These are phyloP conservation scores for Helotiales sp. DNA, from an alignment of 2,329 filamentous ascomycete species.

Conservation along the genomic window DNA sequence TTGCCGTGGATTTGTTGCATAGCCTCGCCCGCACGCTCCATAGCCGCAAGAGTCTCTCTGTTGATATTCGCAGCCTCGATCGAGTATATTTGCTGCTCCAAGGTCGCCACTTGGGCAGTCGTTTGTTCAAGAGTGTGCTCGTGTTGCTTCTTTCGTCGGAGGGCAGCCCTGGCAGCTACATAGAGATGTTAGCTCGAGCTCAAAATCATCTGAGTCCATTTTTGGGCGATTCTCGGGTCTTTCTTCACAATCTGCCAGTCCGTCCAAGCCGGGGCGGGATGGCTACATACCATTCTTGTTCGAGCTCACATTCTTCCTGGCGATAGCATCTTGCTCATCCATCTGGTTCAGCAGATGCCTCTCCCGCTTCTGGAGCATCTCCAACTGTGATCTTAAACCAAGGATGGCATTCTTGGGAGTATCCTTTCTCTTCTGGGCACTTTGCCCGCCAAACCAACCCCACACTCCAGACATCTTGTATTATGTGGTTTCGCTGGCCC, in stretches of 20 bases:
- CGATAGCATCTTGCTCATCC: constrained; percentile 86
- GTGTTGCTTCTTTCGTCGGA: constrained; percentile 92
- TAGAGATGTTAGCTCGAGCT: constrained; percentile 21
- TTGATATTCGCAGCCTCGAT: constrained; percentile 99
- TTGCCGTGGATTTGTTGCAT: constrained; percentile 94
- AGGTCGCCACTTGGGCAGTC: constrained; percentile 82
- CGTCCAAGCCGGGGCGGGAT: neutral
- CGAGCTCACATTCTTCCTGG: constrained; percentile 82
- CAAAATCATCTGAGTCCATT: neutral
- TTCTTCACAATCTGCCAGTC: neutral
- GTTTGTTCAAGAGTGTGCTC: constrained; percentile 94
- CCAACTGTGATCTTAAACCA: constrained; percentile 82
- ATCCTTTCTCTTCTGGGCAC: constrained; percentile 86
- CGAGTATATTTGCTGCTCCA: constrained; percentile 94
- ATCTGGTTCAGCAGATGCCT: constrained; percentile 90
- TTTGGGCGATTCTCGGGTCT: neutral
- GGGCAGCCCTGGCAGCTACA: constrained; percentile 84
- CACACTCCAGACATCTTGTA: constrained; percentile 69
- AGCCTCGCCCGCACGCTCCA: constrained; percentile 87
- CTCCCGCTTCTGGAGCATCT: constrained; percentile 98
- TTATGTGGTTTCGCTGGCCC: constrained; percentile 21
- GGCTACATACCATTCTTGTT: constrained; percentile 84
- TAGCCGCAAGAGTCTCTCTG: constrained; percentile 90
- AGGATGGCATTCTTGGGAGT: constrained; percentile 97
- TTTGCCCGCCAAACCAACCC: constrained; percentile 90